Evolutionary conservation across 257 asterid genomes (phyloP).

Genomic region (Rhazya stricta): DNA sequence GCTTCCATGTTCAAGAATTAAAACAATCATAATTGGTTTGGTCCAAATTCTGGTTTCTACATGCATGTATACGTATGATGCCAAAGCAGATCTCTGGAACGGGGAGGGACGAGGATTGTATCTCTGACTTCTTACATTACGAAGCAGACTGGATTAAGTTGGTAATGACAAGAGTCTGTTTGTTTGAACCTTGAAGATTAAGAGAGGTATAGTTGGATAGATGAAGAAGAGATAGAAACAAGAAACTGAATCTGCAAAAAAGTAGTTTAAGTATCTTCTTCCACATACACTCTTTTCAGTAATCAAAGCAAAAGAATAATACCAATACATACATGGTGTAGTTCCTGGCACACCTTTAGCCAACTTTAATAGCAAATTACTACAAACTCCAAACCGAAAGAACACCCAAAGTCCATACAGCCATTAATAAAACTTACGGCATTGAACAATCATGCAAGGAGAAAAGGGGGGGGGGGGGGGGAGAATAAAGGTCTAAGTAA

Average conservation of each 20-base stretch:
- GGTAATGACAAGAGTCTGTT: too few relatives aligned
- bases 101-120: neutral
- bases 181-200: too few relatives aligned
- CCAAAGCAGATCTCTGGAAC: neutral
- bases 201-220: neutral
- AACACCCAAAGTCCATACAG: neutral
- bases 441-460: neutral
- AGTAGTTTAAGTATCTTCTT: neutral
- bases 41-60: neutral
- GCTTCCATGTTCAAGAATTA: too few relatives aligned
- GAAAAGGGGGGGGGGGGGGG: too few relatives aligned
- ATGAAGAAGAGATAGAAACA: neutral
- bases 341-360: neutral
- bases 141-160: too few relatives aligned
- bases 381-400: constrained; percentile 13
- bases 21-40: too few relatives aligned
- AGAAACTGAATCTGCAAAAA: neutral
- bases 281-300: neutral
- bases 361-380: neutral
- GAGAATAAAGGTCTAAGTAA: neutral
- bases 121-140: neutral
- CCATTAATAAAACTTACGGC: constrained; percentile 3
- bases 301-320: neutral
- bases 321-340: constrained; percentile 6
- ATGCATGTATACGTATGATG: neutral